Evolutionary conservation across 176 grass and related monocot genomes (phyloP).

Genomic region (Otatea glauca): DNA sequence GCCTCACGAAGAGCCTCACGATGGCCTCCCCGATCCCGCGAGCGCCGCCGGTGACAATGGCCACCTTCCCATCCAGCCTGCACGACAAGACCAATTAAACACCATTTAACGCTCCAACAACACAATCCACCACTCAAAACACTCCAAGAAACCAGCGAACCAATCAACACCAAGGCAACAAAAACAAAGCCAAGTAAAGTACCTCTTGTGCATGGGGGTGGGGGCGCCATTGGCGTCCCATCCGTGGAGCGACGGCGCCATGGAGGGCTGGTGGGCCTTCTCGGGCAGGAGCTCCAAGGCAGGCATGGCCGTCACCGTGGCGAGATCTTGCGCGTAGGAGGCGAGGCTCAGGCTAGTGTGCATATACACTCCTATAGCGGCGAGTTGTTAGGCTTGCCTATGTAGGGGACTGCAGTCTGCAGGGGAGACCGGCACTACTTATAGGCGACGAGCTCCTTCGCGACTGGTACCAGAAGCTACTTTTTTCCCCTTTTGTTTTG

Average conservation of each 20-base stretch:
- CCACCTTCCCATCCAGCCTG: slow-evolving; percentile 91
- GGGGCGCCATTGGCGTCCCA: slow-evolving; percentile 65
- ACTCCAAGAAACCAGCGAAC: neutral
- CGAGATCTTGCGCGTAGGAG: slow-evolving; percentile 32
- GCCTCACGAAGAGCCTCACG: slow-evolving; percentile 63
- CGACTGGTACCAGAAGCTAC: neutral
- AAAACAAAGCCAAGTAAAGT: neutral
- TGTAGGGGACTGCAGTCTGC: slow-evolving; percentile 18
- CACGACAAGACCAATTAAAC: neutral
- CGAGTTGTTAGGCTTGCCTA: neutral
- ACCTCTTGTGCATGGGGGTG: slow-evolving; percentile 77
- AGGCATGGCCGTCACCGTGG: slow-evolving; percentile 55
- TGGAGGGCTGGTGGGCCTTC: slow-evolving; percentile 52
- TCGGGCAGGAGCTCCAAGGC: slow-evolving; percentile 52
- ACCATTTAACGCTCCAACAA: neutral
- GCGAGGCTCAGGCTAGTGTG: slow-evolving; percentile 33
- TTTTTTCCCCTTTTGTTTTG: too few species aligned
- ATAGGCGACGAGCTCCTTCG: slow-evolving; percentile 13
- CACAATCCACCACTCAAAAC: neutral
- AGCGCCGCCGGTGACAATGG: slow-evolving; percentile 82
- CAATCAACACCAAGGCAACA: too few species aligned
- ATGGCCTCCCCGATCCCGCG: slow-evolving; percentile 87
- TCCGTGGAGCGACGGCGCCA: slow-evolving; percentile 46
- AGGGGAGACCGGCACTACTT: neutral
- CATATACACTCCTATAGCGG: slow-evolving; percentile 1